Percentiles rank a stretch among this genome's conserved stretches.
These are phyloP conservation scores for Murraya koenigii DNA, from an alignment of 345 rosid species.

Conservation along the genomic window DNA sequence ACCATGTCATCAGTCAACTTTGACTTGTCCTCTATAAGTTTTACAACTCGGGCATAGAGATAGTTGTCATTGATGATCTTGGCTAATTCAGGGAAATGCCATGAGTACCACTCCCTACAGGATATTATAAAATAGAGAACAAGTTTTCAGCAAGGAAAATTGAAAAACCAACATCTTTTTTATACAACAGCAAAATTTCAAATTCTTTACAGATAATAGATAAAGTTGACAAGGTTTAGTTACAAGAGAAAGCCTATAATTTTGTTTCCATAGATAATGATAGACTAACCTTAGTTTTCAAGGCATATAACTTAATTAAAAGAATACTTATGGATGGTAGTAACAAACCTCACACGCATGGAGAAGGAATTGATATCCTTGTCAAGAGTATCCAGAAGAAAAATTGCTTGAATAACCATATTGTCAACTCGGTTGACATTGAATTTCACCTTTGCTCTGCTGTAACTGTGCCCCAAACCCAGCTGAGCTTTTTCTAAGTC, in stretches of 20 bases:
- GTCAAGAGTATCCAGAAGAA: constrained; percentile 82
- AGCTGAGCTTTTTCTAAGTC: constrained; percentile 92
- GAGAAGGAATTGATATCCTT: constrained; percentile 85
- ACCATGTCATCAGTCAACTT: constrained; percentile 58
- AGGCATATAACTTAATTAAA: background rate
- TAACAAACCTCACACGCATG: constrained; percentile 89
- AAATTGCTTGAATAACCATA: constrained; percentile 96
- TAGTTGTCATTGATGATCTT: constrained; percentile 95
- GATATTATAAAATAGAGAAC: constrained; percentile 12
- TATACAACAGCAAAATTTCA: background rate
- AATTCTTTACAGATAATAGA: background rate
- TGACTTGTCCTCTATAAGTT: constrained; percentile 70
- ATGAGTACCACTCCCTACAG: constrained; percentile 94
- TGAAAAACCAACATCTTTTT: background rate
- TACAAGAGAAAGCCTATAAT: background rate
- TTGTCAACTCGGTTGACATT: constrained; percentile 89
- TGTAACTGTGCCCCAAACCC: constrained; percentile 93
- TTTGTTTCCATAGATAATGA: background rate
- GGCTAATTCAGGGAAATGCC: constrained; percentile 95
- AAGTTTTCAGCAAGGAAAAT: background rate
- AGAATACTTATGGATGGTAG: background rate
- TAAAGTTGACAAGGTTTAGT: background rate
- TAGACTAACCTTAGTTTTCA: background rate
- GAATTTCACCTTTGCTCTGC: constrained; percentile 96
- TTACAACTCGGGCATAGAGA: constrained; percentile 71